Conservation (phyloP, 306 rosid genomes). For the Rubus idaeus region DNA sequence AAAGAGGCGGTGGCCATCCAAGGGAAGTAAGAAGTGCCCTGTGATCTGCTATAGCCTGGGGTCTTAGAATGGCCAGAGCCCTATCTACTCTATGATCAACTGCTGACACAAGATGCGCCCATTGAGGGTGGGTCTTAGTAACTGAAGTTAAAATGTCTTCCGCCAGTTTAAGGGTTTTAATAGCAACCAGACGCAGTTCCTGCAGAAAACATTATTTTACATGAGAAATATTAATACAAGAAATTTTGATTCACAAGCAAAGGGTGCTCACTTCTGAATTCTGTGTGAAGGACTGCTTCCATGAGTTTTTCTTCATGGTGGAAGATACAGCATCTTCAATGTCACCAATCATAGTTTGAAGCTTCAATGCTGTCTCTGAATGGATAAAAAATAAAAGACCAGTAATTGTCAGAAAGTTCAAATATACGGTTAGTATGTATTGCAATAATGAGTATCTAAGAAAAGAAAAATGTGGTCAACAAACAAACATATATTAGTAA, state of each 20-base stretch:
- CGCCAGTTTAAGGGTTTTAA: constrained; percentile 55
- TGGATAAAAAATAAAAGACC: constrained; percentile 34
- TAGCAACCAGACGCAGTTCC: constrained; percentile 65
- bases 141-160: constrained; percentile 69
- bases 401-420: constrained; percentile 8
- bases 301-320: constrained; percentile 63
- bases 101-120: constrained; percentile 79
- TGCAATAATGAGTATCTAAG: background rate
- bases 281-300: constrained; percentile 47
- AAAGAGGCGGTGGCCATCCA: constrained; percentile 95
- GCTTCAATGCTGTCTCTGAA: constrained; percentile 85
- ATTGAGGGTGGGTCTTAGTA: constrained; percentile 63
- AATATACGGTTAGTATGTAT: background rate
- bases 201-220: constrained; percentile 25
- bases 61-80: constrained; percentile 85
- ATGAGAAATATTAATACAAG: background rate
- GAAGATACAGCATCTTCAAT: constrained; percentile 88
- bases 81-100: constrained; percentile 95
- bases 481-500: background rate
- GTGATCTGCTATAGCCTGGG: constrained; percentile 86
- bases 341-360: constrained; percentile 82
- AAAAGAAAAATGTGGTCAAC: background rate
- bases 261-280: constrained; percentile 68
- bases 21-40: constrained; percentile 81
- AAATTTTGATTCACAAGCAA: constrained; percentile 8